phyloP scores from a whole-genome alignment of 345 rosid species.

The Firmiana major region DNA sequence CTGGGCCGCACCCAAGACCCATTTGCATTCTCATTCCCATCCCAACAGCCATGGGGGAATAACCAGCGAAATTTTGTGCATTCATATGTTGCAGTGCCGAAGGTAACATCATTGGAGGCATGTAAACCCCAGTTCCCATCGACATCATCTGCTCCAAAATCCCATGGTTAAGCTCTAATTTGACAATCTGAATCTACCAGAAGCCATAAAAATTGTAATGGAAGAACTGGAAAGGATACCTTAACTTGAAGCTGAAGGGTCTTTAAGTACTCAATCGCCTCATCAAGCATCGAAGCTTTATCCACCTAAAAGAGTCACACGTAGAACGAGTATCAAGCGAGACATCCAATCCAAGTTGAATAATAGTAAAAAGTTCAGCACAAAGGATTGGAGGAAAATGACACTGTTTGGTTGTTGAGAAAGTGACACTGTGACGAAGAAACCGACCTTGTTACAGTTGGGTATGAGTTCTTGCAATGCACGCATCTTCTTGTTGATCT shows the following conservation, averaged over 20 bases:
- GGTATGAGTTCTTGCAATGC: slow-evolving; percentile 64
- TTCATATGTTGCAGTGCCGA: slow-evolving; percentile 33
- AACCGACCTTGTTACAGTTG: slow-evolving; percentile 70
- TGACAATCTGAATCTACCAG: neutral
- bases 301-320: slow-evolving; percentile 34
- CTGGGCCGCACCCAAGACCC: slow-evolving; percentile 23
- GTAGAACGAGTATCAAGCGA: neutral
- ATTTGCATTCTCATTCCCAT: slow-evolving; percentile 38
- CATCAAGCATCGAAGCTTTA: slow-evolving; percentile 63
- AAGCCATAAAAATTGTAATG: neutral
- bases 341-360: neutral
- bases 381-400: neutral
- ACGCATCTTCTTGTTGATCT: slow-evolving; percentile 67
- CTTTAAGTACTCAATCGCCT: slow-evolving; percentile 61
- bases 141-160: slow-evolving; percentile 49
- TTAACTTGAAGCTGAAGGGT: slow-evolving; percentile 71
- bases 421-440: too few relatives aligned
- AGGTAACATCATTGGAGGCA: slow-evolving; percentile 42
- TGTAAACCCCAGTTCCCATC: slow-evolving; percentile 36
- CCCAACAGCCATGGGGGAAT: slow-evolving; percentile 24
- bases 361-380: neutral
- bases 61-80: slow-evolving; percentile 25
- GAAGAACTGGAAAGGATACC: slow-evolving; percentile 32
- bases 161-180: neutral
- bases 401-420: neutral